Base-by-base conservation (phyloP, 2,329 filamentous ascomycete species). In the Aphanoascus verrucosus region DNA sequence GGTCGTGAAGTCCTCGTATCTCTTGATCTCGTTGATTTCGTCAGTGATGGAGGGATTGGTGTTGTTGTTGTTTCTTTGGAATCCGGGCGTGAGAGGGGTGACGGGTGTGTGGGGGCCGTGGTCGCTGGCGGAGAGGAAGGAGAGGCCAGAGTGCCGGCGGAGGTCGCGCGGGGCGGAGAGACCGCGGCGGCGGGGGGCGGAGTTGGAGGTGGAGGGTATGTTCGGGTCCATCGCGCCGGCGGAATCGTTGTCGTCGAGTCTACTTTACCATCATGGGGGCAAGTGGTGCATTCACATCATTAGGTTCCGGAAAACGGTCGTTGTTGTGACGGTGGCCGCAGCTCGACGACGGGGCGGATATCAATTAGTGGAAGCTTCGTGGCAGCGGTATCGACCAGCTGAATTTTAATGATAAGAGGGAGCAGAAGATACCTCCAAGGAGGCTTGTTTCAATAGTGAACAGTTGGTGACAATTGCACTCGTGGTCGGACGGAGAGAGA, bases 1-100 rank as follows among this genome's bases (percentile, higher is more conserved):
- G 0, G 93, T 98, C 5, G 90, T 95, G 67, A 98, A 98, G 72
- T 98, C 93, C 79, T 95, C 93, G 72, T 98, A 98, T 73, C 91
- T 81, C 73, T 96, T 96, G 67, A 98, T 97, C 74, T 96, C 86
- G 23, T 86, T 90, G 65, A 98, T 95, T 73, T 98, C 93, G 65
- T 97, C 90, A 57, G 89, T 86, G 60, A 94, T 88, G 58, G 84
- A 81, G 57, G 84, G 80, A 20, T 35, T 19, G 63, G 86, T 81
- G 63, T 43, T 60, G n/a, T 35, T 19, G 63, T 86, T 81, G 63
- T 43, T 60, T 53, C 77, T 81, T 8, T 28, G 75, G 69, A 40
- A 40, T 11, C 52, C 42, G 3, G 41, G 41, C 8, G 34, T 45
- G 9, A 14, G 43, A 82, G 66, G 72, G 74, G 66, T 63, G 50